Conservation (phyloP, 768 basidiomycete species). For the Pilatotrama ljubarskyi region DNA sequence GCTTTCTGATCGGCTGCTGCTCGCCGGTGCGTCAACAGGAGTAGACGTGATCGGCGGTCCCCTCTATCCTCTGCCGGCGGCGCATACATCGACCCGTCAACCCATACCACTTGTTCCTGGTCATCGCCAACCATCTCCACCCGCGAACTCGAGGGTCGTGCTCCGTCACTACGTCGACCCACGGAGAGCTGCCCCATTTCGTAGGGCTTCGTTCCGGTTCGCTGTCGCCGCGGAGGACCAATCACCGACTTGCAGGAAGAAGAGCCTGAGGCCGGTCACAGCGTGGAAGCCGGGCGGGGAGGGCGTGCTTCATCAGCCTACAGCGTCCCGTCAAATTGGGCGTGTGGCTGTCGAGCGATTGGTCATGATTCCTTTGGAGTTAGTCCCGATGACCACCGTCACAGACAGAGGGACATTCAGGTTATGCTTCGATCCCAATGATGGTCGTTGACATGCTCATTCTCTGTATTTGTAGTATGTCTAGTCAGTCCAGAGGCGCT, state of each 20-base stretch:
- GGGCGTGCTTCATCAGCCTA: no score
- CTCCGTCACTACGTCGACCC: slow-evolving; percentile 37
- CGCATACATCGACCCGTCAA: slow-evolving; percentile 26
- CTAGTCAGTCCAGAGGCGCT: neutral
- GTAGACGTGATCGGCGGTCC: slow-evolving; percentile 33
- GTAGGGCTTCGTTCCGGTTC: slow-evolving; percentile 24
- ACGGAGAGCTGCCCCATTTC: slow-evolving; percentile 24
- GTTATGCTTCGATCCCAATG: no score
- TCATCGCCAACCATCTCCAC: slow-evolving; percentile 8
- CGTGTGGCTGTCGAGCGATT: neutral
- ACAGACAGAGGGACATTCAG: neutral
- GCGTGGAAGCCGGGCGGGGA: slow-evolving; percentile 1
- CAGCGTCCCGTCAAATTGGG: neutral
- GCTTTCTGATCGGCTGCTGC: slow-evolving; percentile 36
- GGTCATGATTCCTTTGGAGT: neutral
- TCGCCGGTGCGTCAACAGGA: slow-evolving; percentile 38
- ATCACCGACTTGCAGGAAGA: neutral
- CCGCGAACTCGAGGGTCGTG: slow-evolving; percentile 6
- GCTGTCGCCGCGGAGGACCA: neutral
- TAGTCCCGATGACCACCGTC: neutral
- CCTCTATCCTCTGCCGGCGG: slow-evolving; percentile 2
- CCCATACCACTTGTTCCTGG: slow-evolving; percentile 32
- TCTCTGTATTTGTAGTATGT: no score
- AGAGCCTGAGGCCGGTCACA: neutral
- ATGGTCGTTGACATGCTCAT: no score